Percentiles rank a stretch among this genome's conserved stretches.
phyloP scores from a whole-genome alignment of 2,329 filamentous ascomycete genomes.

The Nemania sp. region DNA sequence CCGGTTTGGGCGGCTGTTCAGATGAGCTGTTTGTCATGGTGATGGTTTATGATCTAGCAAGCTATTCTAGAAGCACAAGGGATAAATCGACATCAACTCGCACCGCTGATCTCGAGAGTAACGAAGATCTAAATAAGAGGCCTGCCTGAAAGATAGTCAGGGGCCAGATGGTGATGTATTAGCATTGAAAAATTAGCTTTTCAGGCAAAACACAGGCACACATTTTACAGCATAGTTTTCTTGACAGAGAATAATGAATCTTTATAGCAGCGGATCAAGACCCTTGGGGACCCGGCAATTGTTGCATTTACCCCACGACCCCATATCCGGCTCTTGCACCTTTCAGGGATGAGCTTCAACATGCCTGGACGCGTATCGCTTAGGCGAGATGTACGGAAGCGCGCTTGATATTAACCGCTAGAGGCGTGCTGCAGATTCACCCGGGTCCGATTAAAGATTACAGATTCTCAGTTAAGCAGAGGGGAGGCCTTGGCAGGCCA shows the following conservation, averaged over 20 bases:
- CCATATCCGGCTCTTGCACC: constrained; percentile 21
- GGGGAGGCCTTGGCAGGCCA: neutral
- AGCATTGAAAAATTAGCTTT: constrained; percentile 4
- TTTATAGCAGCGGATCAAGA: constrained; percentile 29
- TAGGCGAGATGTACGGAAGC: neutral
- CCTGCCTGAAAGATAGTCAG: neutral
- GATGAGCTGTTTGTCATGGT: constrained; percentile 22
- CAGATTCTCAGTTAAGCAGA: neutral
- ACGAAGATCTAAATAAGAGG: constrained; percentile 8
- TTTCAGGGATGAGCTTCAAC: neutral
- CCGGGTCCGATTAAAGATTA: neutral
- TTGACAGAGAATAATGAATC: constrained; percentile 10
- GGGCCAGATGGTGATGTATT: neutral
- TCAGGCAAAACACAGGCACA: constrained; percentile 25
- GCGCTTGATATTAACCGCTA: constrained; percentile 24
- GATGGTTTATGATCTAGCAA: neutral
- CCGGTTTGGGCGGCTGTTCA: neutral
- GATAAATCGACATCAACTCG: neutral
- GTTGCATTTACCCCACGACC: constrained; percentile 45
- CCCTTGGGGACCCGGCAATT: constrained; percentile 21
- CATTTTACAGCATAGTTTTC: neutral
- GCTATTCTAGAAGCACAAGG: no score
- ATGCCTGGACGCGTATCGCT: neutral
- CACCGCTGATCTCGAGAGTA: neutral
- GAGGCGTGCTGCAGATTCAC: neutral